phyloP scores from a whole-genome alignment of 2,329 filamentous ascomycete species.

The Leptodontidium sp. region DNA sequence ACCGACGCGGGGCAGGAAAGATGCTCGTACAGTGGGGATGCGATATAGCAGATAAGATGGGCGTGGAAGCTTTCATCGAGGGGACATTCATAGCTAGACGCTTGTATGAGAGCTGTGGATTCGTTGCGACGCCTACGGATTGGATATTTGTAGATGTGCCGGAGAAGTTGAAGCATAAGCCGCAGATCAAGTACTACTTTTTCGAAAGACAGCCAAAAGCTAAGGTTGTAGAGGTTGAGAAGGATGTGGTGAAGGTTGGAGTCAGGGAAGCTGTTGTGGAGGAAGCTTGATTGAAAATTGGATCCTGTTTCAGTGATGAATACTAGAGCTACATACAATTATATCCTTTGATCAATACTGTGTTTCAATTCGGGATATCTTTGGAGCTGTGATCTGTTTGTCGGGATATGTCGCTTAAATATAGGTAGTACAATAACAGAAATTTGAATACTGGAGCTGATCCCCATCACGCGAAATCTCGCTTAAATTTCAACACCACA shows the following conservation, averaged over 20 bases:
- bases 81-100: slow-evolving; percentile 28
- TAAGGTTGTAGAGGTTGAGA: not conserved
- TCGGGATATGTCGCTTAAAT: too few relatives aligned
- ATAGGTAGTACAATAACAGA: too few relatives aligned
- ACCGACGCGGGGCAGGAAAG: slow-evolving; percentile 49
- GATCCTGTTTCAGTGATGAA: too few relatives aligned
- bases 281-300: not conserved
- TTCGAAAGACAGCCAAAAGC: slow-evolving; percentile 26
- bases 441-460: too few relatives aligned
- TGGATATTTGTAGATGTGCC: slow-evolving; percentile 30
- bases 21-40: slow-evolving; percentile 54
- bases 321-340: too few relatives aligned
- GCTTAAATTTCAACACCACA: too few relatives aligned
- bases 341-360: too few relatives aligned
- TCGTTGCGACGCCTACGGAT: slow-evolving; percentile 23
- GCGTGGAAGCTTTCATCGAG: slow-evolving; percentile 36
- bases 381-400: too few relatives aligned
- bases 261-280: not conserved
- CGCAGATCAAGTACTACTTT: slow-evolving; percentile 30
- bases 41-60: slow-evolving; percentile 48
- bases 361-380: too few relatives aligned
- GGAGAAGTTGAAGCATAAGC: slow-evolving; percentile 33
- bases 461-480: too few relatives aligned
- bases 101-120: slow-evolving; percentile 37
- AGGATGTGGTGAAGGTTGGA: not conserved